These are phyloP conservation scores for Backusella mclennaniae DNA, from an alignment of 192 early-diverging fungal genomes.

Conservation along the genomic window DNA sequence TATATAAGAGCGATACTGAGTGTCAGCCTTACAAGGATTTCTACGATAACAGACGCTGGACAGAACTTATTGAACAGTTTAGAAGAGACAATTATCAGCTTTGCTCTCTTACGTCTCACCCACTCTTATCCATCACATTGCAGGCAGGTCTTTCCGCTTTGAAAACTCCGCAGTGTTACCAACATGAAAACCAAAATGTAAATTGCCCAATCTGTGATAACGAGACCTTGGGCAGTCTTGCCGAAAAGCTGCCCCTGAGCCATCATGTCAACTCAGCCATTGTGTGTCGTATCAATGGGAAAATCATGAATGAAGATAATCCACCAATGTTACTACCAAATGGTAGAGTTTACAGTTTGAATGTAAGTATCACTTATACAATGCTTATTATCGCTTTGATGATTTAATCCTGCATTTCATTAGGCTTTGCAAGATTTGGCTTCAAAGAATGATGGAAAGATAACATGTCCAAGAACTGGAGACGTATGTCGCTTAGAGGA, in stretches of 20 bases:
- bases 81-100: slow-evolving; percentile 84
- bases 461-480: slow-evolving; percentile 74
- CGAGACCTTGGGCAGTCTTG: slow-evolving; percentile 82
- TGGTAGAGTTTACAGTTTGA: slow-evolving; percentile 89
- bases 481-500: slow-evolving; percentile 51
- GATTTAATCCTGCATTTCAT: background rate
- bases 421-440: slow-evolving; percentile 73
- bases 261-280: slow-evolving; percentile 96
- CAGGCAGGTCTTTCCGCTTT: slow-evolving; percentile 96
- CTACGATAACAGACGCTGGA: slow-evolving; percentile 77
- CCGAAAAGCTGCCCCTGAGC: slow-evolving; percentile 80
- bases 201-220: slow-evolving; percentile 95
- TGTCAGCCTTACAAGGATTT: slow-evolving; percentile 81
- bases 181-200: slow-evolving; percentile 74
- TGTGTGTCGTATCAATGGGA: slow-evolving; percentile 89
- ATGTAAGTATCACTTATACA: slow-evolving; percentile 46
- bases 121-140: slow-evolving; percentile 82
- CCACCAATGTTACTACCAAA: slow-evolving; percentile 95
- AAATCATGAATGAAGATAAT: slow-evolving; percentile 97
- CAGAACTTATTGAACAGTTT: slow-evolving; percentile 74
- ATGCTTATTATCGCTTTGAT: background rate
- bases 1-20: slow-evolving; percentile 71
- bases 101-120: slow-evolving; percentile 82
- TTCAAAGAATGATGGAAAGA: slow-evolving; percentile 57
- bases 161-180: slow-evolving; percentile 84